Evolutionary conservation across 176 grass and related monocot species (phyloP).

Genomic region (Paspalum notatum): DNA sequence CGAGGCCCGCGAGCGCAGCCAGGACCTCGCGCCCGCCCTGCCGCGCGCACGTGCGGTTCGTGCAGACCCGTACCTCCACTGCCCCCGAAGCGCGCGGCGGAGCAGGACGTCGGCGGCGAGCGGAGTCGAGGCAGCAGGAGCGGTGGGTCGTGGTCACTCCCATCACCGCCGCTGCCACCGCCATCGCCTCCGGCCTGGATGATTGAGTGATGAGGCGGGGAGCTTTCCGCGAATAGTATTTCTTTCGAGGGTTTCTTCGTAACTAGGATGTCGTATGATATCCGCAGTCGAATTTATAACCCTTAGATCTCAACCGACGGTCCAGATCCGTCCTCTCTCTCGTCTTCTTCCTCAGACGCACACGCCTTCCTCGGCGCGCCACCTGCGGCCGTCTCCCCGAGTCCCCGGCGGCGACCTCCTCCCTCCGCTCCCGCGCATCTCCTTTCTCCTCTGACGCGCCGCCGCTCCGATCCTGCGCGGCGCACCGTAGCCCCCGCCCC

Average conservation of each 20-base stretch:
- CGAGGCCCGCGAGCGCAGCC: conserved; percentile 58
- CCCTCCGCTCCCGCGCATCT: too few relatives aligned
- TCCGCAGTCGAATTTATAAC: too few relatives aligned
- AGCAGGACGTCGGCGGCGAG: not conserved
- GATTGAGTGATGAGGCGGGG: not conserved
- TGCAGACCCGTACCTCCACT: conserved; percentile 74
- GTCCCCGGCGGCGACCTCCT: too few relatives aligned
- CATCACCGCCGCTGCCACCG: not conserved
- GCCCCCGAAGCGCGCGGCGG: conserved; percentile 20
- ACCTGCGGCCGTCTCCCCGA: too few relatives aligned
- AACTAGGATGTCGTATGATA: too few relatives aligned
- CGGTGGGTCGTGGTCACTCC: not conserved
- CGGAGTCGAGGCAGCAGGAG: not conserved
- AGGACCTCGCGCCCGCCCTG: conserved; percentile 80
- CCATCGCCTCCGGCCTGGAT: not conserved
- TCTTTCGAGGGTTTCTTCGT: not conserved
- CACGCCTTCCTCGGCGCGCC: too few relatives aligned
- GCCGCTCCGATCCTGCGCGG: too few relatives aligned
- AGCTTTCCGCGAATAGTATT: not conserved
- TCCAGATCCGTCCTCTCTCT: too few relatives aligned
- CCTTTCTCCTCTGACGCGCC: too few relatives aligned
- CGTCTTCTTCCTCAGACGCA: too few relatives aligned
- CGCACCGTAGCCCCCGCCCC: too few relatives aligned
- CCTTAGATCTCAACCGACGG: too few relatives aligned
- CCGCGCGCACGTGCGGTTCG: conserved; percentile 80